phyloP scores from a whole-genome alignment of 257 asterid genomes.

The Paulownia fortunei region DNA sequence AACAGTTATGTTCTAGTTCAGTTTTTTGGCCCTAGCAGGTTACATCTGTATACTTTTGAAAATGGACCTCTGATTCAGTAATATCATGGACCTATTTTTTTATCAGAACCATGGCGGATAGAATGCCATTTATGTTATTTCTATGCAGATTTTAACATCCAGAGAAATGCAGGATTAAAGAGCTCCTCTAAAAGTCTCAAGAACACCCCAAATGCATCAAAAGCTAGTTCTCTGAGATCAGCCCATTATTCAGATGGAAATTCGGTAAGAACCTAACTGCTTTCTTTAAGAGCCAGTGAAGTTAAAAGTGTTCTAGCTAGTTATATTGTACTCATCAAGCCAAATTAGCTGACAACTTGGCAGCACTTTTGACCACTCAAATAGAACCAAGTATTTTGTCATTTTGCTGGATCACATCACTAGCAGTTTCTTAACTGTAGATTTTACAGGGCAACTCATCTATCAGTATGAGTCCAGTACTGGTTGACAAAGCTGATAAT shows the following conservation, averaged over 20 bases:
- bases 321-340: conserved; percentile 12
- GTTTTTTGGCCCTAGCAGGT: conserved; percentile 1
- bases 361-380: conserved; percentile 29
- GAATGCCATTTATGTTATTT: conserved; percentile 21
- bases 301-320: conserved; percentile 14
- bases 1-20: conserved; percentile 14
- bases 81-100: conserved; percentile 11
- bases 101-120: conserved; percentile 20
- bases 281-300: conserved; percentile 8
- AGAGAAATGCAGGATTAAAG: conserved; percentile 47
- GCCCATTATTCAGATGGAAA: conserved; percentile 45
- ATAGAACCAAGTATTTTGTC: conserved; percentile 10
- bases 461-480: conserved; percentile 33
- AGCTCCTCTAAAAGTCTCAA: conserved; percentile 52
- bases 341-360: conserved; percentile 13
- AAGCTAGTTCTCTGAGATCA: conserved; percentile 44
- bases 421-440: conserved; percentile 13
- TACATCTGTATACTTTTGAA: conserved; percentile 25
- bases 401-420: conserved; percentile 27
- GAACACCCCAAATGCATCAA: conserved; percentile 43
- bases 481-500: conserved; percentile 43
- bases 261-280: conserved; percentile 54
- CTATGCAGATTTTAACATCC: conserved; percentile 53
- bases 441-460: conserved; percentile 56
- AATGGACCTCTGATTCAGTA: conserved; percentile 1